Conservation (phyloP, 148 eudicot genomes). For the Nyssa sinensis region DNA sequence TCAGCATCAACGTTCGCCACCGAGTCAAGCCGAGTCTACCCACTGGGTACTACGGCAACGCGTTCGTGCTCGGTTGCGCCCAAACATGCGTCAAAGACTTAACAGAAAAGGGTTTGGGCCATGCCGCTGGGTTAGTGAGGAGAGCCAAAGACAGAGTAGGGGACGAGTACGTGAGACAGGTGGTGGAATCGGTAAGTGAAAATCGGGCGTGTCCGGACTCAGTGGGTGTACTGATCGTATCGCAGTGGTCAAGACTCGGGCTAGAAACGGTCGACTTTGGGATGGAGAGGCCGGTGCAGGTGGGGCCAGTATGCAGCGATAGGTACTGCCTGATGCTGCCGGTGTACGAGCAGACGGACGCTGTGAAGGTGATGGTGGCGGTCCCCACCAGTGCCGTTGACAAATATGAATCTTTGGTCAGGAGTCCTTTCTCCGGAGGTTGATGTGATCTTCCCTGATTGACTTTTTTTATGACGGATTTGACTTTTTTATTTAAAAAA, state of each 20-base stretch:
- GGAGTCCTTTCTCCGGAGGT: constrained; percentile 26
- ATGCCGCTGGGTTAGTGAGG: constrained; percentile 37
- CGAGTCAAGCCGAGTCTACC: constrained; percentile 64
- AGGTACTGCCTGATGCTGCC: constrained; percentile 71
- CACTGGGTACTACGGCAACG: constrained; percentile 65
- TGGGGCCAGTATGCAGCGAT: constrained; percentile 66
- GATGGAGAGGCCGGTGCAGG: constrained; percentile 58
- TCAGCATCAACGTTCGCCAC: constrained; percentile 56
- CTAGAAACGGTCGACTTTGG: constrained; percentile 80
- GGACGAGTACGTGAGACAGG: constrained; percentile 55
- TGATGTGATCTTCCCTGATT: not conserved
- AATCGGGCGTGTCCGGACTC: constrained; percentile 49
- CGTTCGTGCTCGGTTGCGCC: constrained; percentile 68
- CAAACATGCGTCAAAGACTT: constrained; percentile 46
- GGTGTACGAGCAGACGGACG: constrained; percentile 39
- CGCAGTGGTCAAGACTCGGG: constrained; percentile 82
- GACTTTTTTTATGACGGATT: not conserved
- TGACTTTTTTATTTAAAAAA: not conserved
- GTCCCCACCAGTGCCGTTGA: constrained; percentile 54
- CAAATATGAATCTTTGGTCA: constrained; percentile 41
- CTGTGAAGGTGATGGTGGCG: constrained; percentile 66
- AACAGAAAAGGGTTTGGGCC: constrained; percentile 44
- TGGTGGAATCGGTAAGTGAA: constrained; percentile 54
- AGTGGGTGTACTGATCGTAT: constrained; percentile 66
- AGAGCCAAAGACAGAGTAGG: constrained; percentile 65